phyloP scores from a whole-genome alignment of 768 basidiomycete species.

The Pholiota conissans region DNA sequence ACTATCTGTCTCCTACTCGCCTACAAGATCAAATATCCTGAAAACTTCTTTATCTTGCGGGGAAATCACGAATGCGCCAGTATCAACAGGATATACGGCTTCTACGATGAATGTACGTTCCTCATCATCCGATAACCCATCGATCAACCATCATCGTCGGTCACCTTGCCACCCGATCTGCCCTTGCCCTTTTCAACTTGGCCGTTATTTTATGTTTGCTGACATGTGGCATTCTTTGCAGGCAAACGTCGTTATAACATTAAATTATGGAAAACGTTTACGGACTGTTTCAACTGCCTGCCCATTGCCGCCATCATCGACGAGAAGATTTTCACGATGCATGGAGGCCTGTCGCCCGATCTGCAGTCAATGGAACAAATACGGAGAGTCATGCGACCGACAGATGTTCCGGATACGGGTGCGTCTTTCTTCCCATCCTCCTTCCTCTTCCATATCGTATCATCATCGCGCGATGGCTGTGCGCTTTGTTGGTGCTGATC shows the following conservation, averaged over 20 bases:
- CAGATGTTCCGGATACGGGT: conserved; percentile 99
- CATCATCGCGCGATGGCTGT: conserved; percentile 3
- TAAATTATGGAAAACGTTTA: conserved; percentile 99
- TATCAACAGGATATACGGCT: conserved; percentile 99
- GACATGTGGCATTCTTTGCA: conserved; percentile 29
- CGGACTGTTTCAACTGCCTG: conserved; percentile 99
- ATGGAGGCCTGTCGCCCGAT: conserved; percentile 95
- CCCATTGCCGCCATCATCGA: conserved; percentile 99
- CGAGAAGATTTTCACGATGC: conserved; percentile 99
- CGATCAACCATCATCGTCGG: background rate
- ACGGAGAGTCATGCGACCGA: conserved; percentile 97
- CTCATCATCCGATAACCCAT: conserved; percentile 7
- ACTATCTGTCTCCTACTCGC: conserved; percentile 99
- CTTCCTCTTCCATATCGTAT: too few relatives aligned
- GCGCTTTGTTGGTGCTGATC: conserved; percentile 5
- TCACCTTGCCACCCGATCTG: conserved; percentile 10
- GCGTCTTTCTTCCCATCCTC: conserved; percentile 23
- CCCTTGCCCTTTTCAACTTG: too few relatives aligned
- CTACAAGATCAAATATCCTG: conserved; percentile 99
- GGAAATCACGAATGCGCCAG: conserved; percentile 99
- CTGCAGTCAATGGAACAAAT: conserved; percentile 99
- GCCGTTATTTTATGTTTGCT: background rate
- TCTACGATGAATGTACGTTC: conserved; percentile 97
- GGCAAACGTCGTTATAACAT: conserved; percentile 99
- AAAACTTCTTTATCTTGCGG: conserved; percentile 99